Evolutionary conservation across 2,329 filamentous ascomycete genomes (phyloP).

Genomic region (Fusarium sublunatum): DNA sequence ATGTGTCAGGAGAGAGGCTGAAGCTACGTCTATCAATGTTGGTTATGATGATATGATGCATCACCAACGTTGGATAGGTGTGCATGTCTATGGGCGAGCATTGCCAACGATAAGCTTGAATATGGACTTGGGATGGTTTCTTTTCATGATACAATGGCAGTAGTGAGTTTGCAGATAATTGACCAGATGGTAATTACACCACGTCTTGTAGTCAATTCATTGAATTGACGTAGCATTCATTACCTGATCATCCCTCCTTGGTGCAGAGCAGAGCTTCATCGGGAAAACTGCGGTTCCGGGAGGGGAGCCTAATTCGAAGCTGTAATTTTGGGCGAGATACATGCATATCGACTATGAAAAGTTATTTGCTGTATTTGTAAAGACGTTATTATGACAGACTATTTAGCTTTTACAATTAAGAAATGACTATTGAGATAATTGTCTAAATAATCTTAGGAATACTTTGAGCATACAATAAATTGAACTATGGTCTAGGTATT

Average conservation of each 20-base stretch:
- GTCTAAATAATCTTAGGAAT: too few species aligned
- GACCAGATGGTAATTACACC: background rate
- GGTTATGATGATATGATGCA: conserved; percentile 3
- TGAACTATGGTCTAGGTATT: too few species aligned
- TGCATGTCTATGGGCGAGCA: conserved; percentile 4
- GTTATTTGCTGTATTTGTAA: too few species aligned
- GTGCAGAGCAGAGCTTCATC: conserved; percentile 25
- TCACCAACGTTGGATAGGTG: conserved; percentile 6
- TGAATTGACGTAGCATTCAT: conserved; percentile 40
- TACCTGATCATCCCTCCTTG: conserved; percentile 31
- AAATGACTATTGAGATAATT: too few species aligned
- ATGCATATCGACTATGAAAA: too few species aligned
- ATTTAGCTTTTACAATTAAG: too few species aligned
- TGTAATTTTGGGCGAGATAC: background rate
- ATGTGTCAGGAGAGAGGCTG: conserved; percentile 5
- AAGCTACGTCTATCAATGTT: background rate
- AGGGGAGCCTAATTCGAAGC: background rate
- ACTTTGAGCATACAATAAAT: too few species aligned
- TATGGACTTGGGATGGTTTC: background rate
- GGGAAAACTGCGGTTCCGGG: conserved; percentile 41
- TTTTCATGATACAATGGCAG: background rate
- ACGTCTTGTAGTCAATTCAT: conserved; percentile 3
- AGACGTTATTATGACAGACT: too few species aligned
- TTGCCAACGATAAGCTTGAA: conserved; percentile 7
- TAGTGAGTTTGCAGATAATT: background rate